A percentile compares a stretch with the other conserved stretches of the same genome.
Evolutionary conservation across 2,329 filamentous ascomycete species (phyloP).

Genomic region (Calonectria ilicicola): DNA sequence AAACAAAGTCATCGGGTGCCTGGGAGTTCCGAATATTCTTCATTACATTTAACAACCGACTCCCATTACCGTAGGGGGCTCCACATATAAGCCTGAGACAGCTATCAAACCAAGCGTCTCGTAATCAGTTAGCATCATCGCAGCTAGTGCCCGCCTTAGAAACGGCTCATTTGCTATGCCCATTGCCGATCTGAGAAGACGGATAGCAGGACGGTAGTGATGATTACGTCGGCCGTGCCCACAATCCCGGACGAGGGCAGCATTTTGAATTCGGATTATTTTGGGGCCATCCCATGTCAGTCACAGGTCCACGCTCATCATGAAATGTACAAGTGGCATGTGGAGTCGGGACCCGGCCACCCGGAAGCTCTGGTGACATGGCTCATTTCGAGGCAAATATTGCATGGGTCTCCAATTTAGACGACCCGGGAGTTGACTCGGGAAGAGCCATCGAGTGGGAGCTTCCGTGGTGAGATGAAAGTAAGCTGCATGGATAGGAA

Average conservation of each 20-base stretch:
- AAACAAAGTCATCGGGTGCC: background rate
- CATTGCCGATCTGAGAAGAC: slow-evolving; percentile 47
- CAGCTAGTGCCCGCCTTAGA: slow-evolving; percentile 46
- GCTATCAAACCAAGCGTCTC: slow-evolving; percentile 55
- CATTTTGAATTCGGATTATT: slow-evolving; percentile 46
- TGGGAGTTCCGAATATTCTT: background rate
- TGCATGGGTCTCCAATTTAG: background rate
- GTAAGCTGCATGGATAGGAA: background rate
- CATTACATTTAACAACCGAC: slow-evolving; percentile 51
- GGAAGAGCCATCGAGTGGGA: background rate
- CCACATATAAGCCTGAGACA: slow-evolving; percentile 57
- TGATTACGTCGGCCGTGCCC: slow-evolving; percentile 59
- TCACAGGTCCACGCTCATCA: slow-evolving; percentile 35
- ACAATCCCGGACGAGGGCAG: slow-evolving; percentile 58
- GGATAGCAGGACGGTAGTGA: slow-evolving; percentile 58
- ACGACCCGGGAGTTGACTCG: slow-evolving; percentile 13
- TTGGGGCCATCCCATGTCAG: background rate
- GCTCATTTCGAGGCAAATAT: background rate
- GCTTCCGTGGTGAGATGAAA: background rate
- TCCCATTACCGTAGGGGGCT: slow-evolving; percentile 60
- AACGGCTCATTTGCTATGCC: background rate
- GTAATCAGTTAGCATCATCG: slow-evolving; percentile 54
- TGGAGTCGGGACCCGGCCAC: background rate
- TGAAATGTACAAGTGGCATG: slow-evolving; percentile 30
- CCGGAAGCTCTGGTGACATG: background rate